A percentile compares a stretch with the other conserved stretches of the same genome.
Evolutionary conservation across 1,284 basidiomycete species (phyloP).

Genomic region (Malassezia japonica): DNA sequence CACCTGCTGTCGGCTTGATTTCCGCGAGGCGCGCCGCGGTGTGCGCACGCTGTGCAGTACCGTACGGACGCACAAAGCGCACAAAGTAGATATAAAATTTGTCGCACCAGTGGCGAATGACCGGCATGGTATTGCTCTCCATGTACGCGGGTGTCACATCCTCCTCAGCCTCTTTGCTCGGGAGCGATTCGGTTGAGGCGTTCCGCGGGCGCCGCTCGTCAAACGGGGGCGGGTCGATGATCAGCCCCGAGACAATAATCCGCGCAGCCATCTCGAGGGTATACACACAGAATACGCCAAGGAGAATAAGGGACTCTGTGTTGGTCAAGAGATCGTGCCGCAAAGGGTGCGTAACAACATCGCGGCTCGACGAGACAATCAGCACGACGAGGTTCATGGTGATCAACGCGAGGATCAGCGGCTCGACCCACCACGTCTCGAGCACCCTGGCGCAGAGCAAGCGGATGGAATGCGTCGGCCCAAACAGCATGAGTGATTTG

Average conservation of each 20-base stretch:
- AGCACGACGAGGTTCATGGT: conserved; percentile 73
- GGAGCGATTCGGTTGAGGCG: not conserved
- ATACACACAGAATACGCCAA: conserved; percentile 73
- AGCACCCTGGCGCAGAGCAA: conserved; percentile 19
- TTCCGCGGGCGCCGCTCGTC: not conserved
- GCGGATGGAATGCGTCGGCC: conserved; percentile 51
- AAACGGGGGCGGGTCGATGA: conserved; percentile 64
- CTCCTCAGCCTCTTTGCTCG: not conserved
- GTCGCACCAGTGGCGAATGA: not conserved
- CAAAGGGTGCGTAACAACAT: conserved; percentile 52
- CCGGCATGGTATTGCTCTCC: conserved; percentile 2
- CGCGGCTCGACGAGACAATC: conserved; percentile 63
- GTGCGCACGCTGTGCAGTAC: not conserved
- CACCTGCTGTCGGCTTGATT: conserved; percentile 3
- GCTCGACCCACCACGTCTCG: conserved; percentile 68
- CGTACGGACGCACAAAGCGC: conserved; percentile 8
- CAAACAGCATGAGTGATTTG: conserved; percentile 67
- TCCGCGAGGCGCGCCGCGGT: conserved; percentile 2
- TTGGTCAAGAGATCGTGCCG: conserved; percentile 65
- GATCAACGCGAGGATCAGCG: conserved; percentile 70
- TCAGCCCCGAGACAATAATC: conserved; percentile 79
- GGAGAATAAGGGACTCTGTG: conserved; percentile 60
- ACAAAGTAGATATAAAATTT: not conserved
- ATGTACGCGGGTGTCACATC: not conserved
- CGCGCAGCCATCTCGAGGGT: conserved; percentile 82